A percentile compares a stretch with the other conserved stretches of the same genome.
Conservation (phyloP, 306 rosid genomes). For the Vigna nakashimae region DNA sequence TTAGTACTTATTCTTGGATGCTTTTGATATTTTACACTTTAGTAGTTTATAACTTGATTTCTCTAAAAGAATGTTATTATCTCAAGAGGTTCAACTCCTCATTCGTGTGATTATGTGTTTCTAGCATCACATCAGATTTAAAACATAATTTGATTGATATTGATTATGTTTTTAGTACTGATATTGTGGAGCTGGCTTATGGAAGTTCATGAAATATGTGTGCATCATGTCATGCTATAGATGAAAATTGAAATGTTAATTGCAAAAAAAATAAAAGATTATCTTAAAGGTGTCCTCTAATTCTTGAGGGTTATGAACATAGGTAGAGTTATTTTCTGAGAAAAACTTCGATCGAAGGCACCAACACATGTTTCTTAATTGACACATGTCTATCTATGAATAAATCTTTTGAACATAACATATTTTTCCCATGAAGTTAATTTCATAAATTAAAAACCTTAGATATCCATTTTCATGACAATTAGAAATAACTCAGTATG, state of each 20-base stretch:
- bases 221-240: not conserved
- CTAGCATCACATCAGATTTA: constrained; percentile 22
- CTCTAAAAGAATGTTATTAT: constrained; percentile 9
- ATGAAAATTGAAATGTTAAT: constrained; percentile 23
- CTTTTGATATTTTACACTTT: not conserved
- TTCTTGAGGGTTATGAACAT: constrained; percentile 7
- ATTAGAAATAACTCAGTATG: not conserved
- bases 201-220: constrained; percentile 19
- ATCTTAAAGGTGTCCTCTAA: not conserved
- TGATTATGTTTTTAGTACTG: not conserved
- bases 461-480: not conserved
- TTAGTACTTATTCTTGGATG: constrained; percentile 31
- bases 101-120: constrained; percentile 29
- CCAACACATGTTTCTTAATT: not conserved
- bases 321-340: constrained; percentile 7
- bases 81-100: constrained; percentile 15
- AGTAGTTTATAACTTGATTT: constrained; percentile 9
- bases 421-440: not conserved
- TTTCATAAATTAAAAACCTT: constrained; percentile 3
- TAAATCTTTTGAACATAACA: not conserved
- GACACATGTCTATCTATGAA: not conserved
- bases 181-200: constrained; percentile 17
- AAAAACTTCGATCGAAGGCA: not conserved
- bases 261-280: not conserved
- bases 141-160: constrained; percentile 3